Evolutionary conservation across 176 grass and related monocot species (phyloP).

Genomic region (Rhynchospora breviuscula): DNA sequence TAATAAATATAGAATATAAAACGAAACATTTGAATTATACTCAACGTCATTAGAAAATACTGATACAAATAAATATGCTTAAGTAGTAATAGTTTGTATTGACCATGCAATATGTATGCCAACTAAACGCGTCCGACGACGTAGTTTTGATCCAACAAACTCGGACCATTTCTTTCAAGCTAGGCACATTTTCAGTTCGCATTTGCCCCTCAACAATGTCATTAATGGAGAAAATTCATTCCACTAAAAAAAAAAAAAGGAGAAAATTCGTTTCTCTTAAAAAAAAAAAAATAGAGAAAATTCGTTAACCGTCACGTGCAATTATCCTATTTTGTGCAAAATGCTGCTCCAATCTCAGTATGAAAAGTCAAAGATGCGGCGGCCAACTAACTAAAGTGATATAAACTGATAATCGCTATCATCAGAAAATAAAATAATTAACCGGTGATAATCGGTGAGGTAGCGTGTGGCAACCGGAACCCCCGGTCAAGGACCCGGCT

Average conservation of each 20-base stretch:
- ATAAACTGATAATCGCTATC: not conserved
- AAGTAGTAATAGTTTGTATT: not conserved
- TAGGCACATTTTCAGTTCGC: not conserved
- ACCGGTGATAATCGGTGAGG: not conserved
- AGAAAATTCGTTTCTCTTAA: no score
- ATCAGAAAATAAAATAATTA: not conserved
- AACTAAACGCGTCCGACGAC: not conserved
- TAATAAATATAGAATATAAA: no score
- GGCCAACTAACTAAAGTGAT: not conserved
- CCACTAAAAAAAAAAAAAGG: no score
- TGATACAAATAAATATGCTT: not conserved
- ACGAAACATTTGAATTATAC: not conserved
- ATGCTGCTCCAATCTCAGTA: not conserved
- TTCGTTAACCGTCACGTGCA: not conserved
- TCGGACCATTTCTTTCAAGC: not conserved
- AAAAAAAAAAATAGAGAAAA: no score
- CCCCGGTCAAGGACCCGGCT: not conserved
- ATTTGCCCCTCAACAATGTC: no score
- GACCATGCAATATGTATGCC: not conserved
- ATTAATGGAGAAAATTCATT: no score
- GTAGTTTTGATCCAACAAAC: not conserved
- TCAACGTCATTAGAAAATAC: not conserved
- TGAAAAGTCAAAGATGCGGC: not conserved
- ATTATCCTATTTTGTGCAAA: not conserved
- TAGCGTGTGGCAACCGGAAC: conserved; percentile 1